These are phyloP conservation scores for Periconia macrospinosa DNA, from an alignment of 2,329 filamentous ascomycete genomes.

Conservation along the genomic window DNA sequence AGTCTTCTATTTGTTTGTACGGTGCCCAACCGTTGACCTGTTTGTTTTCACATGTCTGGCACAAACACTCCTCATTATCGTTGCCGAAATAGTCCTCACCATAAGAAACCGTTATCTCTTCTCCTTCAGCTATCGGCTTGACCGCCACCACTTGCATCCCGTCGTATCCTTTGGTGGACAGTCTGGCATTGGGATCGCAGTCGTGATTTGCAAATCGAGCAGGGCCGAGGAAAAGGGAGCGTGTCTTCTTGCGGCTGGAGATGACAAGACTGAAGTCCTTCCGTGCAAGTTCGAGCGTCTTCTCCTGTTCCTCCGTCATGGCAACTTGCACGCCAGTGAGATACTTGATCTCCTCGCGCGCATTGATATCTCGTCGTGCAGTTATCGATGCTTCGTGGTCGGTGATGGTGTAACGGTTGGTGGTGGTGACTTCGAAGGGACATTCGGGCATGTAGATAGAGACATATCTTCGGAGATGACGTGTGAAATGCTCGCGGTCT, in stretches of 20 bases:
- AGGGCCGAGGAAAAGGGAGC: conserved; percentile 90
- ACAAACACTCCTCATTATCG: conserved; percentile 93
- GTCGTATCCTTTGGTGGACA: conserved; percentile 80
- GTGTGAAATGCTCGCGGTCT: conserved; percentile 83
- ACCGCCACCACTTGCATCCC: conserved; percentile 90
- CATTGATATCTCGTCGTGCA: conserved; percentile 76
- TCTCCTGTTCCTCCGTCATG: conserved; percentile 89
- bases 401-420: conserved; percentile 91
- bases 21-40: conserved; percentile 81
- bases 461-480: conserved; percentile 86
- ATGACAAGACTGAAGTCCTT: conserved; percentile 98
- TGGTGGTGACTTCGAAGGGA: conserved; percentile 89
- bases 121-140: conserved; percentile 78
- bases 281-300: conserved; percentile 74
- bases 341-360: conserved; percentile 87
- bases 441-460: conserved; percentile 92
- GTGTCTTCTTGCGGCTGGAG: conserved; percentile 86
- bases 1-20: conserved; percentile 36
- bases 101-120: conserved; percentile 96
- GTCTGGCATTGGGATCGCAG: conserved; percentile 85
- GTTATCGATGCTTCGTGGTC: conserved; percentile 87
- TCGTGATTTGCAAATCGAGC: conserved; percentile 98
- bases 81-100: conserved; percentile 95
- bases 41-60: conserved; percentile 77
- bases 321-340: conserved; percentile 87